Evolutionary conservation across 371 early-diverging fungal genomes (phyloP), one percentile per base, ranked within the genome.

Genomic region (Synchytrium microbalum): DNA sequence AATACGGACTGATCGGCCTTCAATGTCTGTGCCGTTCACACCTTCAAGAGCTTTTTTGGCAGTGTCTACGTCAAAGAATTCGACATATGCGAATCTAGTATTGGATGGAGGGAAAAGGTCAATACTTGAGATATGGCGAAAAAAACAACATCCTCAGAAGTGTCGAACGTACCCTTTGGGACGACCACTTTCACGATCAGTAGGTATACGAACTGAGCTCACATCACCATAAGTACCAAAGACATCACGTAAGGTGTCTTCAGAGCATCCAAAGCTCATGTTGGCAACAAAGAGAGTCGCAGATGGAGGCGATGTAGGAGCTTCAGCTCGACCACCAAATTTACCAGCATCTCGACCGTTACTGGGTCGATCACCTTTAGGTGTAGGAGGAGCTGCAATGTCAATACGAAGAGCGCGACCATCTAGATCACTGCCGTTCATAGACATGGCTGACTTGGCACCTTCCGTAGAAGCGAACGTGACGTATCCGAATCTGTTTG

Each of bases 211-310:
- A 55, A 67, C 59, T 59, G 68, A 68, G 3, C 62, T 65, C 53
- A 80, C 63, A 60, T 72, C 64, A 27, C 80, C 80, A n/a, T 38
- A 87, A 65, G 75, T 76, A 33, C 71, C 78, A 70, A 89, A 89
- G 2, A 79, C 63, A 32, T 79, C 79, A 28, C 83, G 77, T 32
- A 93, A 66, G 8, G 72, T 72, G 31, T 86, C 82, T 53, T 82
- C 77, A 25, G 86, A 86, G 19, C 84, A 76, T 25, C 81, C 76
- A 70, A 90, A 92, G 38, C 81, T 73, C 62, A 94, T 69, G 75
- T 92, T 92, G 32, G 92, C 92, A 2, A 92, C 65, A 72, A 92
- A 92, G 32, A 94, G 73, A 2, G 91, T 87, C 30, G 88, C 81
- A 52, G 85, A 80, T 28, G 88, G 87, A 2, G 75, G 80, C 32